Conservation (phyloP, 2,329 filamentous ascomycete genomes). For the Fusarium sp. region DNA sequence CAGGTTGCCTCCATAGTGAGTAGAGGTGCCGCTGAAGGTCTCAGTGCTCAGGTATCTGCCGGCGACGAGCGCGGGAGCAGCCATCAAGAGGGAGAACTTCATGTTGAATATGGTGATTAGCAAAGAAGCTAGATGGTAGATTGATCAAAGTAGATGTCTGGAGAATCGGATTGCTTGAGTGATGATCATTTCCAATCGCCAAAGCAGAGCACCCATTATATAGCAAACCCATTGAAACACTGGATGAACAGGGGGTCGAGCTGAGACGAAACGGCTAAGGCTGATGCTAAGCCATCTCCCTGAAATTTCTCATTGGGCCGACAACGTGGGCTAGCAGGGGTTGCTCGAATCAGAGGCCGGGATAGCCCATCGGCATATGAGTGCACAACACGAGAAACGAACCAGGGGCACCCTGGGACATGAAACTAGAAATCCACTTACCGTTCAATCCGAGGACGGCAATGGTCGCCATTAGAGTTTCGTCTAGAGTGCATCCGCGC, state of each 20-base stretch:
- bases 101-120: slow-evolving; percentile 20
- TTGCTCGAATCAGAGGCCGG: neutral
- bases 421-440: neutral
- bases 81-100: slow-evolving; percentile 43
- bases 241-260: neutral
- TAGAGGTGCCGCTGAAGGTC: slow-evolving; percentile 49
- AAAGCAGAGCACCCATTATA: neutral
- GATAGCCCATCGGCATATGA: slow-evolving; percentile 7
- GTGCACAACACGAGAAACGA: neutral
- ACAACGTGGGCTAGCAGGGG: slow-evolving; percentile 3
- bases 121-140: neutral
- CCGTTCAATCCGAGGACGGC: neutral
- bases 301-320: slow-evolving; percentile 5
- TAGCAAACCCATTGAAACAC: slow-evolving; percentile 2
- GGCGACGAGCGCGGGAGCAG: slow-evolving; percentile 41
- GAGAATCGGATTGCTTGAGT: slow-evolving; percentile 7
- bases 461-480: slow-evolving; percentile 7
- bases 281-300: neutral
- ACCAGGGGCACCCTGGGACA: neutral
- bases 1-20: slow-evolving; percentile 70
- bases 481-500: neutral
- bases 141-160: slow-evolving; percentile 14
- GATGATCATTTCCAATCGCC: neutral
- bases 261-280: slow-evolving; percentile 6
- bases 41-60: slow-evolving; percentile 31